A percentile compares a stretch with the other conserved stretches of the same genome.
Evolutionary conservation across 148 eudicot genomes (phyloP).

Genomic region (Rheum nobile): DNA sequence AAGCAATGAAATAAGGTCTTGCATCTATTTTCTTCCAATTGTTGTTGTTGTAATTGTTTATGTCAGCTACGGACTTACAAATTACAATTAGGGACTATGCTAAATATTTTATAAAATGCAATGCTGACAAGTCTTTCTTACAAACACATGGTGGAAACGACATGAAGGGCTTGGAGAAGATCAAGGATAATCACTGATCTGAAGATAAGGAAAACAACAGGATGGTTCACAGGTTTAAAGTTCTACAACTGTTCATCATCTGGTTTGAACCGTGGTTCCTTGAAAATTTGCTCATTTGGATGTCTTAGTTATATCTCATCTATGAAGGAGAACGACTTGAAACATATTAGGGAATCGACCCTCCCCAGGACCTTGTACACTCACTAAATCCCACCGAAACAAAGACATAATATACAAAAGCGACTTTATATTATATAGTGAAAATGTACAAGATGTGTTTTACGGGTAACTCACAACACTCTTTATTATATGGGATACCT

Average conservation of each 20-base stretch:
- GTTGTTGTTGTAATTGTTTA: not conserved
- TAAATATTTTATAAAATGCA: not conserved
- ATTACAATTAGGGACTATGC: not conserved
- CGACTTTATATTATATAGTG: too few relatives aligned
- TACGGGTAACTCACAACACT: too few relatives aligned
- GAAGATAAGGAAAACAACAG: not conserved
- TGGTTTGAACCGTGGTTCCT: not conserved
- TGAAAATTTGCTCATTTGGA: not conserved
- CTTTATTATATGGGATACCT: too few relatives aligned
- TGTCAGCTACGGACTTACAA: not conserved
- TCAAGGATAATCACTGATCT: slow-evolving; percentile 24
- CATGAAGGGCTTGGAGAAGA: slow-evolving; percentile 66
- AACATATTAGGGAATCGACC: too few relatives aligned
- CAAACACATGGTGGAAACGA: slow-evolving; percentile 57
- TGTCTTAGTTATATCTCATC: not conserved
- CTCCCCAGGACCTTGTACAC: too few relatives aligned
- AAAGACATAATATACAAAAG: too few relatives aligned
- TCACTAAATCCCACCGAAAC: too few relatives aligned
- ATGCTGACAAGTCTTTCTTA: not conserved
- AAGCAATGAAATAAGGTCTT: not conserved
- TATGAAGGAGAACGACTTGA: not conserved
- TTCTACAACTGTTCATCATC: not conserved
- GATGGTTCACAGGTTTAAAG: not conserved
- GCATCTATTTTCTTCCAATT: not conserved
- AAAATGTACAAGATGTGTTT: too few relatives aligned